These are phyloP conservation scores for Didymella sp. DNA, from an alignment of 2,329 filamentous ascomycete species.

Conservation along the genomic window DNA sequence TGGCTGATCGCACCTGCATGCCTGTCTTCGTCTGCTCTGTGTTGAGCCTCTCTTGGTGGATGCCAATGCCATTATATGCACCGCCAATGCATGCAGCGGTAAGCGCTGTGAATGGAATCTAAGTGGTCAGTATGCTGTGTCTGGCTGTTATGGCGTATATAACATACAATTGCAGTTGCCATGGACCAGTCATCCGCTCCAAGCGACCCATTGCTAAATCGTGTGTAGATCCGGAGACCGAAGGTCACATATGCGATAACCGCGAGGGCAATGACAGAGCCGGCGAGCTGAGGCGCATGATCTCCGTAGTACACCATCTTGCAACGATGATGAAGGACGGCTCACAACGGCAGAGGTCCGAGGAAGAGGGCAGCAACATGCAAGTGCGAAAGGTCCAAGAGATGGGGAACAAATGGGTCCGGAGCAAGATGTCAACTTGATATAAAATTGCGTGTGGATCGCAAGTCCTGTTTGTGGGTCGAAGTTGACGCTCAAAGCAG, in stretches of 20 bases:
- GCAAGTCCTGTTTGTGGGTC: constrained; percentile 2
- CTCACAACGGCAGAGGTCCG: background rate
- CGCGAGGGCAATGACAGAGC: constrained; percentile 26
- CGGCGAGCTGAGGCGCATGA: constrained; percentile 24
- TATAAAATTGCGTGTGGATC: constrained; percentile 11
- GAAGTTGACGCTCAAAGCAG: constrained; percentile 3
- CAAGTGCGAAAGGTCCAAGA: background rate
- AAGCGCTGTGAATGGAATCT: constrained; percentile 12
- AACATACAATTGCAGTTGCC: constrained; percentile 2
- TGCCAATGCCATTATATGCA: constrained; percentile 7
- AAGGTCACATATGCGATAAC: constrained; percentile 25
- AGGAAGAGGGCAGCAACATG: background rate
- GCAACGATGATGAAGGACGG: background rate
- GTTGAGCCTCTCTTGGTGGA: constrained; percentile 24
- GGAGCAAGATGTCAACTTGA: background rate
- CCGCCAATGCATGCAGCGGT: constrained; percentile 20
- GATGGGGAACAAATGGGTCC: background rate
- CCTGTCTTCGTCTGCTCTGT: background rate
- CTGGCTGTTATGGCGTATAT: background rate
- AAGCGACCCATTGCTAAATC: constrained; percentile 29
- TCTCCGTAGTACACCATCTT: constrained; percentile 16
- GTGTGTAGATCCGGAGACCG: constrained; percentile 27
- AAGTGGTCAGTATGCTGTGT: background rate
- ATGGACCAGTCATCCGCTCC: constrained; percentile 45
- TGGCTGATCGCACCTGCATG: constrained; percentile 22